Percentiles rank a stretch among this genome's conserved stretches.
Evolutionary conservation across 345 rosid genomes (phyloP).

Genomic region (Bruguiera gymnorhiza): DNA sequence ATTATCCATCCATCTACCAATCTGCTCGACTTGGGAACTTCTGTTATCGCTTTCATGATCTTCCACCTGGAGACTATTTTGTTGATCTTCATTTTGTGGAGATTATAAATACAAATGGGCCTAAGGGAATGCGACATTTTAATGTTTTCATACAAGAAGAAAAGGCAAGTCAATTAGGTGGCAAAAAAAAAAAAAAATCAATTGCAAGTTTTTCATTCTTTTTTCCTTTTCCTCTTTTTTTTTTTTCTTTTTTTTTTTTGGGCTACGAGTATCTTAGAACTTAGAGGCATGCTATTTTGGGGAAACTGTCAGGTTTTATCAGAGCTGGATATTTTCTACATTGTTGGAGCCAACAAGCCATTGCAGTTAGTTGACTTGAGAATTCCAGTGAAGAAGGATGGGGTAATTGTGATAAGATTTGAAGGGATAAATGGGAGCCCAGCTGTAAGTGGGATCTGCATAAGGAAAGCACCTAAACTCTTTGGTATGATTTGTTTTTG

Average conservation of each 20-base stretch:
- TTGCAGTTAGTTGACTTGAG: conserved; percentile 66
- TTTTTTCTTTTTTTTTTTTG: background rate
- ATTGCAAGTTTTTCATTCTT: background rate
- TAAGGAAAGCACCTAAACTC: conserved; percentile 61
- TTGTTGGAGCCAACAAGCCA: conserved; percentile 84
- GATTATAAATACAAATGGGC: conserved; percentile 79
- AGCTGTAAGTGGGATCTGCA: conserved; percentile 70
- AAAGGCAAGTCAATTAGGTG: conserved; percentile 48
- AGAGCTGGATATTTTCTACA: conserved; percentile 74
- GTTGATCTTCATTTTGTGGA: conserved; percentile 89
- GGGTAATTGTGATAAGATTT: conserved; percentile 53
- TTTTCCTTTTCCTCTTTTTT: background rate
- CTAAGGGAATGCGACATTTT: conserved; percentile 84
- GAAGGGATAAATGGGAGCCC: conserved; percentile 82
- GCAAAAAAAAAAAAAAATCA: background rate
- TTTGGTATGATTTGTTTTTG: conserved; percentile 38
- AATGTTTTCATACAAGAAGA: conserved; percentile 86
- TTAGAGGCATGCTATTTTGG: conserved; percentile 10
- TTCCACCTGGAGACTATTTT: conserved; percentile 59
- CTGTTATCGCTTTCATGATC: conserved; percentile 46
- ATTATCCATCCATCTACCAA: conserved; percentile 62
- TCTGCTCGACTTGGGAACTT: conserved; percentile 79
- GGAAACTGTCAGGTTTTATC: conserved; percentile 52
- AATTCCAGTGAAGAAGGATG: conserved; percentile 64
- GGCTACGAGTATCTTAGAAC: background rate